Base-by-base conservation (phyloP, 179 eudicot genomes). In the Beta corolliflora region DNA sequence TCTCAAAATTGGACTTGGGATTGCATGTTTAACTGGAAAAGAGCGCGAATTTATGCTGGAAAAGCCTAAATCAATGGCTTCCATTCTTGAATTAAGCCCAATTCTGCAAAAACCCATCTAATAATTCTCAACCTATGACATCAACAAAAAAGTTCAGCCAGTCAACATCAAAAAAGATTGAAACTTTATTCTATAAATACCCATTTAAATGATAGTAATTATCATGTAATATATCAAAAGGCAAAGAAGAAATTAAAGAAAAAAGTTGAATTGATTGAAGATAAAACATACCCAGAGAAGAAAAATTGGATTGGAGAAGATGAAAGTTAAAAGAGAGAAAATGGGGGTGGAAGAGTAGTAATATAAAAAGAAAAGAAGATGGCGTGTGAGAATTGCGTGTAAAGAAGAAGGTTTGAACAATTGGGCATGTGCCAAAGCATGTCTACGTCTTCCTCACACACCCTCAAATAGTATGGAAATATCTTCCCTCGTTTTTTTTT, bases 381-480 rank as follows among this genome's bases (percentile, higher is more conserved):
- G 85, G 82, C 66, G 79, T 77, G 82, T 18, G 82, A 80, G 15
- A 45, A 69, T 82, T 84, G 90, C 85, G 90, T 83, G 90, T 14
- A 67, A 68, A 77, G 60, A 21, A 9, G 76, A 58, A n/a, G 79
- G 59, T 56, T 77, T 23, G 80, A 87, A 71, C 36, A 80, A 52
- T 68, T 48, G 25, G 83, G 15, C 88, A 66, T 81, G 79, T 70
- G 84, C 65, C 67, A 81, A 81, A 81, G 66, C 64, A 84, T 84
- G 89, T 87, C 69, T 29, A 75, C 5, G 58, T 81, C 83, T 70
- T 36, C 64, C 11, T 16, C 21, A 73, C 79, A 63, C 73, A 76
- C 73, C 5, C 25, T 50, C 70, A 50, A 23, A 48, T 46, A 31
- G 12, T 58, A 54, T 8, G 3, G 48, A 73, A 55, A 29, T 55